Evolutionary conservation across 176 grass and related monocot genomes (phyloP), one percentile per base, ranked within the genome.

Genomic region (Chloris gayana): DNA sequence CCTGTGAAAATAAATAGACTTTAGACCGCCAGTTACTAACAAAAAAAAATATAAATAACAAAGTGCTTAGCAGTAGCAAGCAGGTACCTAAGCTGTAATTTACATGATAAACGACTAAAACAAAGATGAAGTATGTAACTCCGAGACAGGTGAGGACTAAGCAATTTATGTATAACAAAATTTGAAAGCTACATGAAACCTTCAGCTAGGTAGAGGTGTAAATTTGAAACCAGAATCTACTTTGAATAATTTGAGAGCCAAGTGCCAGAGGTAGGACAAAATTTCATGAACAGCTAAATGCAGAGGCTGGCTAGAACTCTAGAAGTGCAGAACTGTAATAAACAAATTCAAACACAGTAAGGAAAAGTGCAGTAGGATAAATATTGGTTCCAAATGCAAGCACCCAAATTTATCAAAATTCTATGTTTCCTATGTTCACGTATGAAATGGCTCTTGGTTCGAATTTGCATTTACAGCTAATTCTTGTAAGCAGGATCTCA

Each of bases 1-100:
- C 86, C 97, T 96, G 85, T 74, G 25, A 21, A 88, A 81, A 80
- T 38, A 85, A 68, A 87, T 21, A 87, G 4, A 61, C 31, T 72
- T 81, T 50, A 81, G 67, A 75, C 70, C 9, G 64, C 11, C 45
- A 62, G 35, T 53, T 66, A 61, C 33, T 72, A 68, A 83, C 41
- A 32, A 74, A 61, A 51, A 82, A 19, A 24, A 46, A 8, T 19
- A 35, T 46, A 15, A 54, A 64, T 22, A 73, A n/a, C 54, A 61
- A 51, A 30, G 35, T 38, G 44, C 49, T 30, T 30, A 24, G n/a
- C 25, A 4, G 14, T 53, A 79, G 30, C 19, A 71, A 39, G 42
- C 14, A 35, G 66, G 30, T 51, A 49, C 29, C 46, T 59, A 69
- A 38, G 32, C 14, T 53, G 60, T 42, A 38, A 41, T 63, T 31